Evolutionary conservation across 805 yeast genomes (phyloP).

Genomic region (Dipodascus geniculatus): DNA sequence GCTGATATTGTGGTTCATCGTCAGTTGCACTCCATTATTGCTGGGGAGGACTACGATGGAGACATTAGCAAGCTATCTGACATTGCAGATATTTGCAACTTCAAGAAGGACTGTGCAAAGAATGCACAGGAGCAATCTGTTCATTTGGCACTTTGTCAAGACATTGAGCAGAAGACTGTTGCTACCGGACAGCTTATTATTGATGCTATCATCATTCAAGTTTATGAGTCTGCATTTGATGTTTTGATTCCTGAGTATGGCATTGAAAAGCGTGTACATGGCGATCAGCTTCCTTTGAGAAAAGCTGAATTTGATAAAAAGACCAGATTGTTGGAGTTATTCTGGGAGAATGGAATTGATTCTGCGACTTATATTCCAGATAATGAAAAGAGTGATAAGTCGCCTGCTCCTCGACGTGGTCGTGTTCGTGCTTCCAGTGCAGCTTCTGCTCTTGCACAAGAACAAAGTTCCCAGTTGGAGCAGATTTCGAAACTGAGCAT

Average conservation of each 20-base stretch:
- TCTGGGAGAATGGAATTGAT: slow-evolving; percentile 89
- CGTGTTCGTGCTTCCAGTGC: slow-evolving; percentile 45
- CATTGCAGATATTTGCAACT: slow-evolving; percentile 85
- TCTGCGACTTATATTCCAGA: slow-evolving; percentile 83
- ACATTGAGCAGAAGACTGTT: slow-evolving; percentile 61
- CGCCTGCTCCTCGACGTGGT: slow-evolving; percentile 59
- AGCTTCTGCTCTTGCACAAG: slow-evolving; percentile 56
- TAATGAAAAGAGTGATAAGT: slow-evolving; percentile 74
- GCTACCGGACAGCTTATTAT: slow-evolving; percentile 72
- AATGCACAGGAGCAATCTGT: slow-evolving; percentile 92
- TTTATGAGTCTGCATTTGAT: slow-evolving; percentile 93
- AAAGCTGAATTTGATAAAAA: slow-evolving; percentile 84
- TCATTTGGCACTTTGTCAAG: slow-evolving; percentile 74
- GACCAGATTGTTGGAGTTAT: slow-evolving; percentile 60
- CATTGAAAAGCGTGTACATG: slow-evolving; percentile 90
- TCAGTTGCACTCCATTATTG: slow-evolving; percentile 63
- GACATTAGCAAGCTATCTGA: slow-evolving; percentile 51
- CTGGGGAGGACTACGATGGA: slow-evolving; percentile 17
- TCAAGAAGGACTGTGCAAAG: slow-evolving; percentile 88
- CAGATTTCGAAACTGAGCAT: slow-evolving; percentile 9
- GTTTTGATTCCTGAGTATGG: slow-evolving; percentile 88
- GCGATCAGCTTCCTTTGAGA: slow-evolving; percentile 85
- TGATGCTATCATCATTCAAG: slow-evolving; percentile 81
- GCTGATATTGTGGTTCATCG: slow-evolving; percentile 89
- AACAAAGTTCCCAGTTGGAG: slow-evolving; percentile 4